Percentiles rank a stretch among this genome's conserved stretches.
Evolutionary conservation across 2,329 filamentous ascomycete species (phyloP).

Genomic region (Xenoacremonium recifei): DNA sequence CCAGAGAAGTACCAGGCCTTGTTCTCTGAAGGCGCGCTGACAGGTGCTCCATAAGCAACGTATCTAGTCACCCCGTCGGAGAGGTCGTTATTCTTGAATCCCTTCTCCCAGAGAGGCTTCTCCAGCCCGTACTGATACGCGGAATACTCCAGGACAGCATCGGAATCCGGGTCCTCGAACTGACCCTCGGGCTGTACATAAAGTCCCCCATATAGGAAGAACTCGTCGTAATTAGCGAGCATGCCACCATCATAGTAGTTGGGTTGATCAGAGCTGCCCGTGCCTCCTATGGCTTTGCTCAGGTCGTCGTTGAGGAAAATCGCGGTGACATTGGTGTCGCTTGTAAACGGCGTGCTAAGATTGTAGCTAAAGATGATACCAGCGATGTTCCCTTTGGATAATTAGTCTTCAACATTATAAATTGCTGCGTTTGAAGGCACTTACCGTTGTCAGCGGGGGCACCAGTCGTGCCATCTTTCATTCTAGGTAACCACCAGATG

Average conservation of each 20-base stretch:
- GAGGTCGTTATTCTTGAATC: conserved; percentile 43
- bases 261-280: conserved; percentile 52
- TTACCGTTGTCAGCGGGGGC: conserved; percentile 39
- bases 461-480: conserved; percentile 42
- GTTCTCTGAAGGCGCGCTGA: conserved; percentile 67
- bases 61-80: conserved; percentile 54
- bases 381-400: conserved; percentile 45
- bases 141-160: conserved; percentile 51
- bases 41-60: conserved; percentile 62
- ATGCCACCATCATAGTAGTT: conserved; percentile 63
- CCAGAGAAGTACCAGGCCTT: conserved; percentile 72
- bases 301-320: conserved; percentile 44
- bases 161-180: conserved; percentile 36
- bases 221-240: conserved; percentile 62
- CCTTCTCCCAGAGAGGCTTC: conserved; percentile 40
- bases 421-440: conserved; percentile 13
- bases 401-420: conserved; percentile 3
- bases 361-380: conserved; percentile 58
- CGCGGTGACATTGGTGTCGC: conserved; percentile 48
- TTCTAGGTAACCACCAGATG: conserved; percentile 51
- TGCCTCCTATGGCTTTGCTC: conserved; percentile 45
- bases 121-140: conserved; percentile 49
- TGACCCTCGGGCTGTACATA: conserved; percentile 35
- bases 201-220: conserved; percentile 62
- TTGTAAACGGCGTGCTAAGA: conserved; percentile 55